A percentile compares a stretch with the other conserved stretches of the same genome.
Evolutionary conservation across 306 rosid species (phyloP).

Genomic region (Cucurbita moschata): DNA sequence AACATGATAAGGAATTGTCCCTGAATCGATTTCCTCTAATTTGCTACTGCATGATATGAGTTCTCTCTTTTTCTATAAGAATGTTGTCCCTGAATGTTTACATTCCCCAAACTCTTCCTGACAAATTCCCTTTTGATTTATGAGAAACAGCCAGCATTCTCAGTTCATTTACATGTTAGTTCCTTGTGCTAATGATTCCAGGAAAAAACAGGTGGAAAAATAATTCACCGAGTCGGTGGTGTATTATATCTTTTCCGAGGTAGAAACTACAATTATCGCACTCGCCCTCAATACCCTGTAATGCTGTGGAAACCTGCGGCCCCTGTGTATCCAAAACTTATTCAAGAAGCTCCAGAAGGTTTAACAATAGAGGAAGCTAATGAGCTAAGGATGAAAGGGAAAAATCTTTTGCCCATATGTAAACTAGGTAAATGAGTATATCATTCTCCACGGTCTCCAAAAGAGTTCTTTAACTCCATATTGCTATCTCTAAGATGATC

Average conservation of each 20-base stretch:
- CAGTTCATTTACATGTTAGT: background rate
- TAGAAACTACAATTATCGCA: slow-evolving; percentile 66
- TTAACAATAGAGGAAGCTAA: slow-evolving; percentile 71
- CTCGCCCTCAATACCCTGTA: slow-evolving; percentile 84
- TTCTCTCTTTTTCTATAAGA: background rate
- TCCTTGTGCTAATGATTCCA: slow-evolving; percentile 12
- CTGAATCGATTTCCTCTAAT: background rate
- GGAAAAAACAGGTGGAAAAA: slow-evolving; percentile 86
- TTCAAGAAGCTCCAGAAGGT: slow-evolving; percentile 89
- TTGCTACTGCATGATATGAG: background rate
- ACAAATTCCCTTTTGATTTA: background rate
- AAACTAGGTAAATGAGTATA: slow-evolving; percentile 51
- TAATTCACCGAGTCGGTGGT: slow-evolving; percentile 79
- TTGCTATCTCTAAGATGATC: background rate
- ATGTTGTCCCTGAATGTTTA: background rate
- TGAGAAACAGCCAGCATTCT: background rate
- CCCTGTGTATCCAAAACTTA: slow-evolving; percentile 85
- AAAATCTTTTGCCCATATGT: slow-evolving; percentile 68
- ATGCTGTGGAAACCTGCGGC: slow-evolving; percentile 99
- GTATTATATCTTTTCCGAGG: slow-evolving; percentile 78
- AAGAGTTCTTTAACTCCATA: background rate
- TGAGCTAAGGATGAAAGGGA: slow-evolving; percentile 47
- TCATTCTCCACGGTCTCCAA: background rate
- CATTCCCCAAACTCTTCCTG: background rate
- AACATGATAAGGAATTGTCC: background rate